These are phyloP conservation scores for Colletotrichum cuscutae DNA, from an alignment of 2,329 filamentous ascomycete species.

Conservation along the genomic window DNA sequence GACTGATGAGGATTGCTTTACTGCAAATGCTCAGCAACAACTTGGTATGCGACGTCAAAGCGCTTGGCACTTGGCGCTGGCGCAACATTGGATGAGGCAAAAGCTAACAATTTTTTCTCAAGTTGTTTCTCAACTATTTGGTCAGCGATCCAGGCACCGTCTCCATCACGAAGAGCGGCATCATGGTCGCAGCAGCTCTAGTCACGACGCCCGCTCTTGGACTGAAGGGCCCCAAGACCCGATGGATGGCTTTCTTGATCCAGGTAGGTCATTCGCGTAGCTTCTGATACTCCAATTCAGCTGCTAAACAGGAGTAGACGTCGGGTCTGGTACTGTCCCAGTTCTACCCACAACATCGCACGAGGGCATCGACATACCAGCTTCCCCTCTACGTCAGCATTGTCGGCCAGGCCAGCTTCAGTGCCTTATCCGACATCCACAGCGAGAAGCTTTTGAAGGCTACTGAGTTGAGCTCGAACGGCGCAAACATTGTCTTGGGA, in stretches of 20 bases:
- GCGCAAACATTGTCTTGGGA: slow-evolving; percentile 44
- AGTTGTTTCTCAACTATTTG: slow-evolving; percentile 44
- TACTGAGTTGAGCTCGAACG: slow-evolving; percentile 42
- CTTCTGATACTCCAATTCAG: no score
- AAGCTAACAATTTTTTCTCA: slow-evolving; percentile 11
- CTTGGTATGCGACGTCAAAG: slow-evolving; percentile 33
- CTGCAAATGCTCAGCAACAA: slow-evolving; percentile 48
- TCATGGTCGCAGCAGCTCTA: slow-evolving; percentile 42
- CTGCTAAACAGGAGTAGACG: slow-evolving; percentile 29
- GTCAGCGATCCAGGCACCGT: slow-evolving; percentile 45
- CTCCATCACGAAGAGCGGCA: slow-evolving; percentile 42
- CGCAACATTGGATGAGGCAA: not conserved
- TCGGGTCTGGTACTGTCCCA: slow-evolving; percentile 44
- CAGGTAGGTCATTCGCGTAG: slow-evolving; percentile 28
- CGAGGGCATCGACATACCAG: slow-evolving; percentile 38
- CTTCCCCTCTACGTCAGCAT: slow-evolving; percentile 42
- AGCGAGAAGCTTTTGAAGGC: slow-evolving; percentile 45
- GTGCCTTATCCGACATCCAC: slow-evolving; percentile 44
- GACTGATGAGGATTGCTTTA: slow-evolving; percentile 43
- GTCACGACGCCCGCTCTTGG: slow-evolving; percentile 39
- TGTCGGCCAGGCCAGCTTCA: slow-evolving; percentile 42
- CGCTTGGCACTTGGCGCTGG: not conserved
- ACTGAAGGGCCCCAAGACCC: slow-evolving; percentile 38
- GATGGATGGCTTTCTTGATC: slow-evolving; percentile 45
- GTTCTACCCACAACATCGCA: slow-evolving; percentile 40